A percentile compares a stretch with the other conserved stretches of the same genome.
Evolutionary conservation across 2,329 filamentous ascomycete species (phyloP).

Genomic region (Graphiopsis chlorocephala): DNA sequence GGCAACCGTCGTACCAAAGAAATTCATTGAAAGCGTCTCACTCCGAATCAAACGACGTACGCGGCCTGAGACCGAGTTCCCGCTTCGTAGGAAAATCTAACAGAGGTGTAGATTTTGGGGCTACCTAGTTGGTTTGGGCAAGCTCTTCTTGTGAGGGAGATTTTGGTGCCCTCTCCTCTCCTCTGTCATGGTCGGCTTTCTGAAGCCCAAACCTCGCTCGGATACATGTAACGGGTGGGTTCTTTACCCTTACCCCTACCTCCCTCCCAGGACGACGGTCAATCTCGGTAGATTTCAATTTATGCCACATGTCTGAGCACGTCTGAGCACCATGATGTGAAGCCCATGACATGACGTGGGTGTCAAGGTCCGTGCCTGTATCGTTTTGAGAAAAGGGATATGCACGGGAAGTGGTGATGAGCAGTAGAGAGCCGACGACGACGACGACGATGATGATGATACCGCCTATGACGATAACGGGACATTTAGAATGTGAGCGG

Average conservation of each 20-base stretch:
- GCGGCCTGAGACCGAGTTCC: neutral
- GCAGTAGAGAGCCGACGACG: too few relatives aligned
- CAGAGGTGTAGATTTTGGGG: neutral
- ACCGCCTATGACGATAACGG: neutral
- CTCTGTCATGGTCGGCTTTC: neutral
- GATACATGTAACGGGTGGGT: neutral
- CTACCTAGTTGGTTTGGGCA: neutral
- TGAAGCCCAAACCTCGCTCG: neutral
- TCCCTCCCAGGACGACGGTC: neutral
- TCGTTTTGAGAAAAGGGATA: neutral
- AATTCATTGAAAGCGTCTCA: neutral
- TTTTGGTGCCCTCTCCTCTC: neutral
- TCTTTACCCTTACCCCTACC: slow-evolving; percentile 1
- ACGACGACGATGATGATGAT: too few relatives aligned
- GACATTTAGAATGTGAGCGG: neutral
- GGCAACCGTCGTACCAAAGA: neutral
- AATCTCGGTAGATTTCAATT: slow-evolving; percentile 1
- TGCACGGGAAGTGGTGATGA: neutral
- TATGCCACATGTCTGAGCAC: slow-evolving; percentile 1
- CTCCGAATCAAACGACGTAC: slow-evolving; percentile 1
- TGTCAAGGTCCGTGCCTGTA: neutral
- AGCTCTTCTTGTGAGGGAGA: neutral
- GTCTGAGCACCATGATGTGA: neutral
- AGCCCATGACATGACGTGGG: slow-evolving; percentile 5
- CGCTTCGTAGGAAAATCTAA: neutral